Conservation (phyloP, 805 yeast species). For the Debaryomyces maramus region DNA sequence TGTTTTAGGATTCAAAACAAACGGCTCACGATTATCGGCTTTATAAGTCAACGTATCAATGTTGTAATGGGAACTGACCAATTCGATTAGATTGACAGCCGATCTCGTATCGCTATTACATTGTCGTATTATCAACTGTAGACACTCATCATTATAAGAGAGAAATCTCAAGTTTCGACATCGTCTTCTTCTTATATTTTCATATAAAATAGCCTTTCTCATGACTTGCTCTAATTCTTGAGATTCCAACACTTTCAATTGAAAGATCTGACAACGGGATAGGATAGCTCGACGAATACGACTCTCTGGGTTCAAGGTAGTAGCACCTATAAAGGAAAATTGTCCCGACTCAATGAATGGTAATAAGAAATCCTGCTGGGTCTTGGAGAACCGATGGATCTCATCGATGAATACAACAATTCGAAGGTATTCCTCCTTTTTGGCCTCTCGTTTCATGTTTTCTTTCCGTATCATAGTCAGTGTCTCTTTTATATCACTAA, state of each 20-base stretch:
- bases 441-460: slow-evolving; percentile 47
- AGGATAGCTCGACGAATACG: slow-evolving; percentile 78
- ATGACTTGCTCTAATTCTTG: slow-evolving; percentile 56
- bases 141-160: slow-evolving; percentile 13
- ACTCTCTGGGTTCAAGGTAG: slow-evolving; percentile 89
- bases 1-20: slow-evolving; percentile 5
- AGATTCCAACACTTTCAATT: slow-evolving; percentile 51
- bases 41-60: not conserved
- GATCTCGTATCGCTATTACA: slow-evolving; percentile 35
- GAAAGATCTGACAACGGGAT: slow-evolving; percentile 81
- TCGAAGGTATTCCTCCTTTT: slow-evolving; percentile 19
- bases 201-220: slow-evolving; percentile 51
- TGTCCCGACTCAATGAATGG: slow-evolving; percentile 85
- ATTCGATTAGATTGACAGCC: slow-evolving; percentile 34
- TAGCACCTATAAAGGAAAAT: slow-evolving; percentile 87
- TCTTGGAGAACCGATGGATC: slow-evolving; percentile 80
- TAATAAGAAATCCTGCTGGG: slow-evolving; percentile 85
- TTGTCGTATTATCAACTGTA: slow-evolving; percentile 15
- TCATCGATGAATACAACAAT: slow-evolving; percentile 83
- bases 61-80: slow-evolving; percentile 21
- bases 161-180: slow-evolving; percentile 12
- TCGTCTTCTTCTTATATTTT: slow-evolving; percentile 26
- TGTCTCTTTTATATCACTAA: slow-evolving; percentile 61
- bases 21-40: slow-evolving; percentile 3
- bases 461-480: slow-evolving; percentile 51